phyloP scores from a whole-genome alignment of 768 basidiomycete genomes.

The Mycena vulgaris region DNA sequence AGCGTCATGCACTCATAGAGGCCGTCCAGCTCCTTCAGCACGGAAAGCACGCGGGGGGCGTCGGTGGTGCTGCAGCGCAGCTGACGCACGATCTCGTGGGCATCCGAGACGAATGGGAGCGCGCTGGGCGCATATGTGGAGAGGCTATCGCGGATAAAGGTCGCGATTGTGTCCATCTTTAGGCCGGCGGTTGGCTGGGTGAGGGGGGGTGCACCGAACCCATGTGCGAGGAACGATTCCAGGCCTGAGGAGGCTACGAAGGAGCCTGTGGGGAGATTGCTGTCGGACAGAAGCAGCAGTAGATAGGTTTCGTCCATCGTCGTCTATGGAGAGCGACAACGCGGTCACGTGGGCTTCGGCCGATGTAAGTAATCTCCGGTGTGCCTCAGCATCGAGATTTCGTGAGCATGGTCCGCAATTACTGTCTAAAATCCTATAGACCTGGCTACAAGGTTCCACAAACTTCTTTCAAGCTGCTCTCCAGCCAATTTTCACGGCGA shows the following conservation, averaged over 20 bases:
- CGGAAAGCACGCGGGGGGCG: background rate
- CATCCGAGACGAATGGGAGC: slow-evolving; percentile 84
- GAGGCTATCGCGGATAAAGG: slow-evolving; percentile 81
- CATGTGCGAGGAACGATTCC: slow-evolving; percentile 92
- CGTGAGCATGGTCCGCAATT: too few species aligned
- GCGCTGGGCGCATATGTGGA: slow-evolving; percentile 85
- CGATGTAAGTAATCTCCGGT: too few species aligned
- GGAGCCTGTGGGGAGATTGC: slow-evolving; percentile 96
- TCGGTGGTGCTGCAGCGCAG: slow-evolving; percentile 35
- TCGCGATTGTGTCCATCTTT: slow-evolving; percentile 56
- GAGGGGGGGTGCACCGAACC: slow-evolving; percentile 62
- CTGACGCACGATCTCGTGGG: slow-evolving; percentile 63
- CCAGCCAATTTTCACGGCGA: too few species aligned
- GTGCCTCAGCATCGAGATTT: too few species aligned
- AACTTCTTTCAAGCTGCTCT: too few species aligned
- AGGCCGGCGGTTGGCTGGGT: slow-evolving; percentile 40
- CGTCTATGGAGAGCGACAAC: background rate
- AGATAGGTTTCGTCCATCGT: slow-evolving; percentile 71
- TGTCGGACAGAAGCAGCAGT: slow-evolving; percentile 87
- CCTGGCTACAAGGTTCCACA: too few species aligned
- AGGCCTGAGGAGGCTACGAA: slow-evolving; percentile 96
- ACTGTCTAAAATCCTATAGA: too few species aligned
- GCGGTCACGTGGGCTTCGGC: slow-evolving; percentile 19
- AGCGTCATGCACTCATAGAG: slow-evolving; percentile 90
- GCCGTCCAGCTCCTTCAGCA: slow-evolving; percentile 66